Conservation (phyloP, 2,329 filamentous ascomycete species). For the Spiromastix sp. region DNA sequence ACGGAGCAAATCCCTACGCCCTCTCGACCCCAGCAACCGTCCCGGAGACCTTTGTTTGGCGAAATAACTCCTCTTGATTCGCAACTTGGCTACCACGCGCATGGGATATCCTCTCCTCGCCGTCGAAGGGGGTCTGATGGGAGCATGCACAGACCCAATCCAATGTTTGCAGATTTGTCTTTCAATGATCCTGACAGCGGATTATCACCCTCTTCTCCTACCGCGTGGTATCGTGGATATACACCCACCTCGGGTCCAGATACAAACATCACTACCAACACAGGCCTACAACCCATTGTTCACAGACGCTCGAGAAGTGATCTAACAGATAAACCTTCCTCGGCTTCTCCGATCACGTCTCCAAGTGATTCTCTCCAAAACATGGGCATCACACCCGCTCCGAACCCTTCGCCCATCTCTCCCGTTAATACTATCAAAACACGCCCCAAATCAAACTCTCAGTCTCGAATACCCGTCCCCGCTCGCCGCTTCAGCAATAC, state of each 20-base stretch:
- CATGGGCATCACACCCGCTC: conserved; percentile 24
- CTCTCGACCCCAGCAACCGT: conserved; percentile 18
- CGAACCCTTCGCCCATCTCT: conserved; percentile 19
- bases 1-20: neutral
- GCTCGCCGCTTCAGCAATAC: conserved; percentile 29
- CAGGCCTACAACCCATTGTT: conserved; percentile 8
- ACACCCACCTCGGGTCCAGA: conserved; percentile 34
- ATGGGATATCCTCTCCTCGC: conserved; percentile 48
- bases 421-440: conserved; percentile 2
- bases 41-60: conserved; percentile 58
- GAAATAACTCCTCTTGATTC: conserved; percentile 54
- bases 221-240: conserved; percentile 52
- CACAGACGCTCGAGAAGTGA: conserved; percentile 47
- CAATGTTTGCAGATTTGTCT: conserved; percentile 30
- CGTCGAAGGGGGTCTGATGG: conserved; percentile 61
- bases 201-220: conserved; percentile 53
- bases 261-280: conserved; percentile 19
- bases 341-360: conserved; percentile 14
- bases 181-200: conserved; percentile 31
- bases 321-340: conserved; percentile 31
- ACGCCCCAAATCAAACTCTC: conserved; percentile 11
- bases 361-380: too few relatives aligned
- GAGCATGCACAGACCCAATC: conserved; percentile 46
- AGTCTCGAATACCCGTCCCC: conserved; percentile 37
- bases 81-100: conserved; percentile 31